Conservation (phyloP, 495 filamentous ascomycete genomes). For the Pseudevernia furfuracea region DNA sequence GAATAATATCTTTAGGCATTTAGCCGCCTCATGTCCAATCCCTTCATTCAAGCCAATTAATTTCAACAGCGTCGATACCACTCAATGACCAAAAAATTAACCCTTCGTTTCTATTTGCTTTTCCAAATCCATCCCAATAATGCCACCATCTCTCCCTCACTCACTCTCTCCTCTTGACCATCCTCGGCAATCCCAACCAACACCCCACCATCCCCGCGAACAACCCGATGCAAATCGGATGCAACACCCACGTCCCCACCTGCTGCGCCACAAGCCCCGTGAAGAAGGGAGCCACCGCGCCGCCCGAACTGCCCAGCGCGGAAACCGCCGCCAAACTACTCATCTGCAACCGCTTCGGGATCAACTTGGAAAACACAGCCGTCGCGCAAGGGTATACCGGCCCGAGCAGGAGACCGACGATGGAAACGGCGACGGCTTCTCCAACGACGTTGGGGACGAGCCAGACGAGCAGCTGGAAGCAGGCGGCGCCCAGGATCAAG, state of each 20-base stretch:
- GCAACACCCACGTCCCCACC: constrained; percentile 64
- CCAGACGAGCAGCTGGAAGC: constrained; percentile 68
- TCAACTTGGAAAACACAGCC: constrained; percentile 54
- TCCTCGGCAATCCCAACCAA: constrained; percentile 53
- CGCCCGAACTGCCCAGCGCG: constrained; percentile 66
- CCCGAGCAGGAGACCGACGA: constrained; percentile 72
- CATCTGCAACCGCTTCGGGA: constrained; percentile 56
- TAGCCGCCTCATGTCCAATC: background rate
- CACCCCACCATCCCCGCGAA: constrained; percentile 62
- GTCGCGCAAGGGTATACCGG: constrained; percentile 69
- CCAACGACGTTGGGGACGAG: constrained; percentile 63
- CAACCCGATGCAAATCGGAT: constrained; percentile 60
- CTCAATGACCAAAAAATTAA: background rate
- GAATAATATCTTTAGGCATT: no score
- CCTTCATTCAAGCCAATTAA: background rate
- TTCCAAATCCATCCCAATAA: background rate
- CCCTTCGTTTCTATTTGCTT: no score
- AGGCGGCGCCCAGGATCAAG: constrained; percentile 50
- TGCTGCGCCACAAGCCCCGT: constrained; percentile 63
- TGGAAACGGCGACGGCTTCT: constrained; percentile 58
- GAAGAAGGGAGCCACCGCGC: constrained; percentile 65
- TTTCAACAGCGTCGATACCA: no score
- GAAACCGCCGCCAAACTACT: constrained; percentile 62
- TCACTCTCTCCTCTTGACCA: constrained; percentile 48
- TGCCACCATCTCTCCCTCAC: constrained; percentile 21